These are phyloP conservation scores for Pseudonitzschia pungens DNA, from an alignment of 108 stramenopile genomes.

Conservation along the genomic window DNA sequence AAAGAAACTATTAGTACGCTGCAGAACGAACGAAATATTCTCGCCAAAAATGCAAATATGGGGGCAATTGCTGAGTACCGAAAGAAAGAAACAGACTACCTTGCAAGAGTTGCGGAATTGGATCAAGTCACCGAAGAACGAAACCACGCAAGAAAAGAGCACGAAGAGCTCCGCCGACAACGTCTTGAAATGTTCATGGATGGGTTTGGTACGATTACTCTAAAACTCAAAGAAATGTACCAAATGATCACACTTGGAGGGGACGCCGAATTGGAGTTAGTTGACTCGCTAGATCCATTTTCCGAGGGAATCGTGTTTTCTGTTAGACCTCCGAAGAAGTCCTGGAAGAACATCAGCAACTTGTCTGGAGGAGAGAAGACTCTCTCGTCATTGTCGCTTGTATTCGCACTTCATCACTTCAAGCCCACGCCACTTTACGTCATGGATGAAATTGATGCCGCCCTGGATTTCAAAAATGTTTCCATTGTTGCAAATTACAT, in stretches of 20 bases:
- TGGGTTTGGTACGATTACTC: slow-evolving; percentile 93
- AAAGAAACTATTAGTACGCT: slow-evolving; percentile 70
- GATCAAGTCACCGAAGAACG: slow-evolving; percentile 88
- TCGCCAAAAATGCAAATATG: slow-evolving; percentile 93
- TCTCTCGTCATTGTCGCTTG: slow-evolving; percentile 94
- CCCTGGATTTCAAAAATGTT: slow-evolving; percentile 99
- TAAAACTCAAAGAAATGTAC: slow-evolving; percentile 99
- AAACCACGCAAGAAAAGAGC: slow-evolving; percentile 75
- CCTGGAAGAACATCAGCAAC: slow-evolving; percentile 99
- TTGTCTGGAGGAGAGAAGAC: slow-evolving; percentile 99
- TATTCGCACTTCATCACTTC: slow-evolving; percentile 99
- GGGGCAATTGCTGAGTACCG: slow-evolving; percentile 91
- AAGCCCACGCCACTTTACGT: slow-evolving; percentile 99
- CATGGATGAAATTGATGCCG: slow-evolving; percentile 99
- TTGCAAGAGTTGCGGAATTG: slow-evolving; percentile 85
- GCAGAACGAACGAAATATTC: slow-evolving; percentile 71
- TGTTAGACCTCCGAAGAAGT: slow-evolving; percentile 98
- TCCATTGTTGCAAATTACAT: slow-evolving; percentile 99
- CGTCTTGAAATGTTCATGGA: slow-evolving; percentile 99
- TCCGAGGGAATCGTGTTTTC: slow-evolving; percentile 97
- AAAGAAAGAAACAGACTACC: slow-evolving; percentile 90
- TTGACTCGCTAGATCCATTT: slow-evolving; percentile 99
- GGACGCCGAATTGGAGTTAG: slow-evolving; percentile 98
- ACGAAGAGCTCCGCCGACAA: slow-evolving; percentile 91
- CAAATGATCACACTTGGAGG: slow-evolving; percentile 99